Evolutionary conservation across 495 filamentous ascomycete genomes (phyloP).

Genomic region (Delitschia confertaspora): DNA sequence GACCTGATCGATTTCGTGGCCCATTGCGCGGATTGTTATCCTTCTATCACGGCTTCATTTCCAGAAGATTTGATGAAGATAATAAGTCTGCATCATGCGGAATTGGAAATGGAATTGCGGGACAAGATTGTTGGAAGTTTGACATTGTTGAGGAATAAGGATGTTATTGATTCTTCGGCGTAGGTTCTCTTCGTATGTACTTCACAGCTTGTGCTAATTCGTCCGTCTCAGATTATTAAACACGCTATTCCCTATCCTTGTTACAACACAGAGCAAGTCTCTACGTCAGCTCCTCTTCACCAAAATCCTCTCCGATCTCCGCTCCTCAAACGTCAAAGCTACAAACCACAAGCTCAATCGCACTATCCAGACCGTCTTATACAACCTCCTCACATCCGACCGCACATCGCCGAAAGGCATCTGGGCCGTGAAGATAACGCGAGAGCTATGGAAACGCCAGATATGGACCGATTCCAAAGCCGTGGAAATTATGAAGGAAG

Average conservation of each 20-base stretch:
- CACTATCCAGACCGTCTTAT: conserved; percentile 83
- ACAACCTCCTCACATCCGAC: conserved; percentile 81
- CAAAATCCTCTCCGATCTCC: conserved; percentile 85
- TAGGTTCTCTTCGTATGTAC: conserved; percentile 29
- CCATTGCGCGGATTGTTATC: conserved; percentile 90
- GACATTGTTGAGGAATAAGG: conserved; percentile 80
- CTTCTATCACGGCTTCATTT: conserved; percentile 65
- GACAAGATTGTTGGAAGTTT: conserved; percentile 93
- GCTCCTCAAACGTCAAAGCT: conserved; percentile 71
- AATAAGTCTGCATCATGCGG: conserved; percentile 68
- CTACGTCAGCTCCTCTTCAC: conserved; percentile 74
- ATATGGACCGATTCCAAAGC: conserved; percentile 84
- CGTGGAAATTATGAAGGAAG: conserved; percentile 92
- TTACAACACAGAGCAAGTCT: conserved; percentile 77
- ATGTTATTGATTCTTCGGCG: conserved; percentile 74
- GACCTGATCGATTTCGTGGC: conserved; percentile 84
- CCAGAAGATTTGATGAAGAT: conserved; percentile 73
- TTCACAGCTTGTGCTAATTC: not conserved
- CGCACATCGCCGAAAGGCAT: conserved; percentile 72
- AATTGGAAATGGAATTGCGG: conserved; percentile 68
- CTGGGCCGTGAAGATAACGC: conserved; percentile 87
- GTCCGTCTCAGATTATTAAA: conserved; percentile 50
- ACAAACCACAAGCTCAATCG: conserved; percentile 88
- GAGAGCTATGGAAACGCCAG: conserved; percentile 80
- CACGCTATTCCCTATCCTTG: conserved; percentile 84